These are phyloP conservation scores for Nyctanthes arbortristis DNA, from an alignment of 257 asterid species.

Conservation along the genomic window DNA sequence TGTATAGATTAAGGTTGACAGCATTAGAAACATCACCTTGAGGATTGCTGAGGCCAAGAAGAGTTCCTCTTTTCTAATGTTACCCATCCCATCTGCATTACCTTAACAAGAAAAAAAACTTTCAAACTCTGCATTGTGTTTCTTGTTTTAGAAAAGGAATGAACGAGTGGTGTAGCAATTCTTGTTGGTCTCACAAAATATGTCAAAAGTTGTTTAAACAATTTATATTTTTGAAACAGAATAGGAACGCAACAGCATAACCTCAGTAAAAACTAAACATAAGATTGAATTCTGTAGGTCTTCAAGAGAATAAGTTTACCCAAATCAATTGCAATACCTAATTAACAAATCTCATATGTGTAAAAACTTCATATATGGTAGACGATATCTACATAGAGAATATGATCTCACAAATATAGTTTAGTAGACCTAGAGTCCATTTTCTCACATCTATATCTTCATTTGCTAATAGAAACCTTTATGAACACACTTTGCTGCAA, in stretches of 20 bases:
- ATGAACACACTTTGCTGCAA: neutral
- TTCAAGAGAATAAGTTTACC: neutral
- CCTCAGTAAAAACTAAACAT: neutral
- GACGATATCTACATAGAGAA: slow-evolving; percentile 1
- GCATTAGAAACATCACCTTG: slow-evolving; percentile 47
- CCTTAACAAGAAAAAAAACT: slow-evolving; percentile 45
- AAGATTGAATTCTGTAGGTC: neutral
- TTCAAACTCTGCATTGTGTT: slow-evolving; percentile 4
- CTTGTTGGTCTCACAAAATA: no score
- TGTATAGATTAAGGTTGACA: neutral
- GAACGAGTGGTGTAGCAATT: no score
- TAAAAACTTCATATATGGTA: neutral
- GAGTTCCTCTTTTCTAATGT: slow-evolving; percentile 76
- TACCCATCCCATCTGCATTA: slow-evolving; percentile 79
- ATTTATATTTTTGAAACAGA: no score
- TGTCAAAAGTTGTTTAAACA: no score
- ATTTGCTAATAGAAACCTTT: neutral
- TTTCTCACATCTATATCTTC: neutral
- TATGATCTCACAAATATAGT: neutral
- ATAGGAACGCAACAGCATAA: slow-evolving; percentile 7
- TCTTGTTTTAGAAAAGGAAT: no score
- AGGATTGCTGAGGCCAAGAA: slow-evolving; percentile 69
- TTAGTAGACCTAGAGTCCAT: neutral
- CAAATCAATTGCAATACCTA: neutral
- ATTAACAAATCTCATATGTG: neutral